Evolutionary conservation across 208 protist genomes (phyloP).

Genomic region (Angomonas ambiguus): DNA sequence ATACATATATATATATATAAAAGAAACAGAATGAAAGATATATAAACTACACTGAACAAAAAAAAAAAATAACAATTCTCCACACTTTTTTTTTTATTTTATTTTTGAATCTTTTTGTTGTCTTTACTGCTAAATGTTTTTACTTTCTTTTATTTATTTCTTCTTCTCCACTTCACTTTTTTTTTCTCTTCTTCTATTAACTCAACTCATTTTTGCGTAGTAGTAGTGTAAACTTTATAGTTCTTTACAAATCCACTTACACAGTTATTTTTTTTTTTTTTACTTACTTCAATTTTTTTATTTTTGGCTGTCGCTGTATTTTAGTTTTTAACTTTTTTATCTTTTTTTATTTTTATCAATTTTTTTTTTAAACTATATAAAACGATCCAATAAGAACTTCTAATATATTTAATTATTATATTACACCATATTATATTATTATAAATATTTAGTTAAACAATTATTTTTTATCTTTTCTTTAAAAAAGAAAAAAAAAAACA

Average conservation of each 20-base stretch:
- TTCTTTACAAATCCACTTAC: no score
- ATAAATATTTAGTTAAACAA: neutral
- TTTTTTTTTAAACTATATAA: neutral
- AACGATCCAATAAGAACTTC: no score
- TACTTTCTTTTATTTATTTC: neutral
- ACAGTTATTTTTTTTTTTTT: no score
- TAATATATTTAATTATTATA: no score
- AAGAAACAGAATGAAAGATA: constrained; percentile 6
- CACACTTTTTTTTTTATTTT: neutral
- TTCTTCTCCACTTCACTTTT: neutral
- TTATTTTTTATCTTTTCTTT: neutral
- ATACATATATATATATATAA: neutral
- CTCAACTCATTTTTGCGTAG: no score
- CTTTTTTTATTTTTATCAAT: neutral
- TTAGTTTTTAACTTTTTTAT: no score
- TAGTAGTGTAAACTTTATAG: no score
- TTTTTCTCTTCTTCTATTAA: no score
- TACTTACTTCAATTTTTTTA: neutral
- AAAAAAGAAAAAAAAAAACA: constrained; percentile 10
- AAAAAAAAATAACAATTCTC: neutral
- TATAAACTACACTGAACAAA: constrained; percentile 1
- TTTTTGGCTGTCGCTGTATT: no score
- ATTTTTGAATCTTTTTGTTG: constrained; percentile 10
- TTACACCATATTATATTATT: neutral
- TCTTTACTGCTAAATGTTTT: neutral